Base-by-base conservation (phyloP, 108 stramenopile species). In the Cyclotella sp. region DNA sequence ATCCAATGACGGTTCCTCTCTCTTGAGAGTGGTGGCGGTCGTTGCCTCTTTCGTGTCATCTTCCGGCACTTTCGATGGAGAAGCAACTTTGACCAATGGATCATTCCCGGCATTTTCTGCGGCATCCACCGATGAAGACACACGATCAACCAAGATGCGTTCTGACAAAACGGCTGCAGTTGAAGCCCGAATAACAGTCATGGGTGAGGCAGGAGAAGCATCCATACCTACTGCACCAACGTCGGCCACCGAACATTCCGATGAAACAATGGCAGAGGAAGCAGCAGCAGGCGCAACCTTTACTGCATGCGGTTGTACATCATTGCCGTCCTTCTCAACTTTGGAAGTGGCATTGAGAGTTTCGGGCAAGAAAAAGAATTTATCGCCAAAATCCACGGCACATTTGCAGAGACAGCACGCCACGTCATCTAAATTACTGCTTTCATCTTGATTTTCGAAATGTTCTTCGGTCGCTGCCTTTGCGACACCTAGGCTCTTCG, bases 371-470 rank as follows among this genome's bases (percentile, higher is more conserved):
- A 90, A 91, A 65, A 90, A 92, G 24, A 79, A 84, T 7, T 77
- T 75, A 74, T 95, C 91, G 39, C 84, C 76, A 63, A 86, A 95
- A 68, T 95, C 94, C 41, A 93, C 85, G 26, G 86, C 86, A 65
- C 91, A 91, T 53, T 89, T 88, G 86, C 94, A 95, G 12, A 95
- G 65, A 55, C 89, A 90, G 66, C 94, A 95, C 19, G 87, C 90
- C 9, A 86, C 66, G 40, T 84, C 74, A 55, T 84, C 81, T 18
- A 59, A 64, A 57, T 75, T 42, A 42, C 19, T 40, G 53, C 34
- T 52, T 15, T 63, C 72, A 22, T 61, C 76, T 2, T 49, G 19
- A 22, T 15, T 29, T 16, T 70, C 62, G 5, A 24, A 10, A 8
- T 63, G 8, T 14, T 63, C 49, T n/a, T 18, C 19, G 11, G 3